A percentile compares a stretch with the other conserved stretches of the same genome.
Conservation (phyloP, 2,329 filamentous ascomycete genomes). For the Fusarium pseudonygamai region DNA sequence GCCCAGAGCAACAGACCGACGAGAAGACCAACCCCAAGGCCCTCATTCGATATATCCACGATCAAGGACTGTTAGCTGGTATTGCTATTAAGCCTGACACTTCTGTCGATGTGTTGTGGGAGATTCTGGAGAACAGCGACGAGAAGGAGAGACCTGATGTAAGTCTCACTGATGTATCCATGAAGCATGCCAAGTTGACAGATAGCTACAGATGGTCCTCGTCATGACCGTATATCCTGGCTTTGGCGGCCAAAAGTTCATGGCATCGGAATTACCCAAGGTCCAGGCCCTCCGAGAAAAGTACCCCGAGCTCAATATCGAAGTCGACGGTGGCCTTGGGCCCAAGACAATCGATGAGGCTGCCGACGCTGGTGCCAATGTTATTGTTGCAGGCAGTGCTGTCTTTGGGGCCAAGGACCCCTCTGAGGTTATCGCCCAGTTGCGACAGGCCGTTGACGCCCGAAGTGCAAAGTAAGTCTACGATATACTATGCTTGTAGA, state of each 20-base stretch:
- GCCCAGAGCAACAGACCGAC: slow-evolving; percentile 74
- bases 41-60: slow-evolving; percentile 90
- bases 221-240: slow-evolving; percentile 98
- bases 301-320: slow-evolving; percentile 95
- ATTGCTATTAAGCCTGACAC: slow-evolving; percentile 97
- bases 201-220: slow-evolving; percentile 81
- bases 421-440: slow-evolving; percentile 81
- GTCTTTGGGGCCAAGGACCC: slow-evolving; percentile 95
- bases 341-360: slow-evolving; percentile 91
- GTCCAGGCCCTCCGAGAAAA: slow-evolving; percentile 82
- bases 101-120: slow-evolving; percentile 89
- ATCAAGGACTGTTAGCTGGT: slow-evolving; percentile 86
- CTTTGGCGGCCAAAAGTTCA: slow-evolving; percentile 98
- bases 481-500: not conserved
- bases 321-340: slow-evolving; percentile 93
- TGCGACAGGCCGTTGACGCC: slow-evolving; percentile 82
- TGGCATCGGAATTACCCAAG: slow-evolving; percentile 95
- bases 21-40: slow-evolving; percentile 82
- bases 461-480: slow-evolving; percentile 50
- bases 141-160: slow-evolving; percentile 88
- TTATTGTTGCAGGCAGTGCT: slow-evolving; percentile 96
- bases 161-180: slow-evolving; percentile 51
- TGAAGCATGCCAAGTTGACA: slow-evolving; percentile 15
- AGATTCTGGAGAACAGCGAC: slow-evolving; percentile 79
- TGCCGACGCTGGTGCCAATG: slow-evolving; percentile 94